phyloP scores from a whole-genome alignment of 176 grass and related monocot genomes.

The Thalia dealbata region DNA sequence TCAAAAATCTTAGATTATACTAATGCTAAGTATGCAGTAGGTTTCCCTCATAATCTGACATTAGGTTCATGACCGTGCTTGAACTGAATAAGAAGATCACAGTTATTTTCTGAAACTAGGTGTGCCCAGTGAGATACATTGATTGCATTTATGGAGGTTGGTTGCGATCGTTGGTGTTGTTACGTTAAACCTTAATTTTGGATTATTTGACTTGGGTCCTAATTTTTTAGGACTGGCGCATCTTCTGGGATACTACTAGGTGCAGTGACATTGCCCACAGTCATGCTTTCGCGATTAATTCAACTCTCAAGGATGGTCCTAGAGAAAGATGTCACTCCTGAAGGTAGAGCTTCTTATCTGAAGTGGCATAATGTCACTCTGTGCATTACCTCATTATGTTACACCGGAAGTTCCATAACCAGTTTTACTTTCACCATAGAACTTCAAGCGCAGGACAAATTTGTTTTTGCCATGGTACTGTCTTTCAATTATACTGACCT shows the following conservation, averaged over 20 bases:
- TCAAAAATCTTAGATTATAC: neutral
- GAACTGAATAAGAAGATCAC: neutral
- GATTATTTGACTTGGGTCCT: neutral
- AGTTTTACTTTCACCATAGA: neutral
- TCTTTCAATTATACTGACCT: neutral
- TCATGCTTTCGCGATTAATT: constrained; percentile 86
- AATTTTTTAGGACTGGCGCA: constrained; percentile 58
- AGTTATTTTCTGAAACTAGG: neutral
- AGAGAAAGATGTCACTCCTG: constrained; percentile 33
- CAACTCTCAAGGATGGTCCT: constrained; percentile 48
- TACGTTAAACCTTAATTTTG: neutral
- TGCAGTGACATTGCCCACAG: constrained; percentile 56
- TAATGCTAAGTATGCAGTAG: neutral
- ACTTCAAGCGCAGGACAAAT: neutral
- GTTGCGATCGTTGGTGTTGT: neutral
- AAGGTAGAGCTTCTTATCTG: constrained; percentile 33
- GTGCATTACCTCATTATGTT: neutral
- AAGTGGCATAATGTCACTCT: neutral
- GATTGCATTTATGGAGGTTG: neutral
- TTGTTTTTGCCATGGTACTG: neutral
- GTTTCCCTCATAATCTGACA: neutral
- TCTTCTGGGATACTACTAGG: constrained; percentile 96
- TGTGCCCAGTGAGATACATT: neutral
- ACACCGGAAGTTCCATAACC: neutral
- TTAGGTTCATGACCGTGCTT: neutral